Base-by-base conservation (phyloP, 2,329 filamentous ascomycete species). In the Alternaria atra region DNA sequence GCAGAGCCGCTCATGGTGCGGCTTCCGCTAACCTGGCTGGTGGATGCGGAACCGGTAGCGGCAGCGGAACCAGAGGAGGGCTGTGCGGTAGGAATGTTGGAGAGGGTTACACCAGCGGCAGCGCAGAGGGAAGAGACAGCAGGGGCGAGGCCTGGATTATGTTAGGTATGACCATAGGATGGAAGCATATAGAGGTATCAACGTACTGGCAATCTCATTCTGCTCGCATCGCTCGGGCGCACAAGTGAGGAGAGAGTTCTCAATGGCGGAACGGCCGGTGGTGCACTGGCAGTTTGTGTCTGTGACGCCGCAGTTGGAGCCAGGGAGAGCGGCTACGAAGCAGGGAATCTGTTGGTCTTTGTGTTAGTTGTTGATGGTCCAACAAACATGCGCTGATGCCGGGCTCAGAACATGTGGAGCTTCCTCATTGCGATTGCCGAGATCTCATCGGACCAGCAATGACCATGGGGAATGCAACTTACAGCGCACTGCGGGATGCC, bases 271-370 rank as follows among this genome's bases (percentile, higher is more conserved):
- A 15, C 69, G 69, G 39, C 78, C 79, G 8, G 75, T 80, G 3
- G 79, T 84, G 79, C 85, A 87, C 69, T 85, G 84, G 80, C 86
- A 88, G 52, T 71, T 74, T 43, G 77, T 70, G 73, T 88, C 84
- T 44, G 75, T 79, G 58, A 81, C 60, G 13, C 60, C 65, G 73
- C 85, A 88, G 69, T 81, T 80, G 20, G 82, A 81, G n/a, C 76
- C 72, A 17, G 75, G 72, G 69, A 86, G 80, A 64, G 84, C 84
- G 23, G 77, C 70, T 46, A 76, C 69, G 69, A 86, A 78, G 78
- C 85, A 88, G 55, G 78, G 61, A 39, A 82, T 70, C 82, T 84
- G 39, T 40, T 43, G 4, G 12, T 29, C 25, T 20, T 2, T 25
- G 6, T n/a, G 17, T 51, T 29, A 35, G 7, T 37, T 5, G 3